phyloP scores from a whole-genome alignment of 345 rosid genomes.

The Xanthoceras sorbifolium region DNA sequence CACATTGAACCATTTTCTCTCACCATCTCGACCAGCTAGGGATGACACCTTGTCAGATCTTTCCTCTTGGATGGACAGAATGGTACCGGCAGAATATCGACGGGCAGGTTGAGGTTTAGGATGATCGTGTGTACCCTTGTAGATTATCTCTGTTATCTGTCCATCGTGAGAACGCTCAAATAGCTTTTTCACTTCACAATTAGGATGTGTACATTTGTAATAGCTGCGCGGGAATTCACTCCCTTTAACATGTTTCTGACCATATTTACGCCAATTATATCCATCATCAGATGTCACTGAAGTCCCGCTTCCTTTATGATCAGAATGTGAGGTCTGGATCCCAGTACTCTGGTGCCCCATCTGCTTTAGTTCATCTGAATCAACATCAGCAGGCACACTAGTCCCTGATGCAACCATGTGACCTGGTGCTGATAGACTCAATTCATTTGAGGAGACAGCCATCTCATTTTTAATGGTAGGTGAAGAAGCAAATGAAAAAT shows the following conservation, averaged over 20 bases:
- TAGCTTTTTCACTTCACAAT: slow-evolving; percentile 94
- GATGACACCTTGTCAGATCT: slow-evolving; percentile 56
- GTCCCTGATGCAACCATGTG: slow-evolving; percentile 48
- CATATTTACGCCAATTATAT: slow-evolving; percentile 98
- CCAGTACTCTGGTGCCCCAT: slow-evolving; percentile 40
- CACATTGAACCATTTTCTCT: slow-evolving; percentile 13
- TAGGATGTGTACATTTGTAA: slow-evolving; percentile 97
- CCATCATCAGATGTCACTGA: slow-evolving; percentile 78
- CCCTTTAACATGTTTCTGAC: slow-evolving; percentile 98
- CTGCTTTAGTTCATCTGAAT: slow-evolving; percentile 62
- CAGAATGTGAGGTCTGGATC: slow-evolving; percentile 49
- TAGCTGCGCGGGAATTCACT: slow-evolving; percentile 97
- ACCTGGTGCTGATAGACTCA: slow-evolving; percentile 55
- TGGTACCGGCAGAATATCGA: slow-evolving; percentile 61
- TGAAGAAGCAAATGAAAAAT: slow-evolving; percentile 49
- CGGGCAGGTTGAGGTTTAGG: slow-evolving; percentile 94
- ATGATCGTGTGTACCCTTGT: slow-evolving; percentile 96
- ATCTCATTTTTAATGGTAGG: slow-evolving; percentile 55
- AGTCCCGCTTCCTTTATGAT: slow-evolving; percentile 55
- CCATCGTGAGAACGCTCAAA: slow-evolving; percentile 96
- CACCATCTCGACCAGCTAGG: slow-evolving; percentile 64
- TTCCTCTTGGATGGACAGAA: slow-evolving; percentile 74
- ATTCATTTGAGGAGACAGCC: slow-evolving; percentile 70
- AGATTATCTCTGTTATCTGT: slow-evolving; percentile 81
- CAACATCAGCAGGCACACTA: slow-evolving; percentile 54